Percentiles rank a stretch among this genome's conserved stretches.
Conservation (phyloP, 2,329 filamentous ascomycete species). For the Akanthomyces muscarius region DNA sequence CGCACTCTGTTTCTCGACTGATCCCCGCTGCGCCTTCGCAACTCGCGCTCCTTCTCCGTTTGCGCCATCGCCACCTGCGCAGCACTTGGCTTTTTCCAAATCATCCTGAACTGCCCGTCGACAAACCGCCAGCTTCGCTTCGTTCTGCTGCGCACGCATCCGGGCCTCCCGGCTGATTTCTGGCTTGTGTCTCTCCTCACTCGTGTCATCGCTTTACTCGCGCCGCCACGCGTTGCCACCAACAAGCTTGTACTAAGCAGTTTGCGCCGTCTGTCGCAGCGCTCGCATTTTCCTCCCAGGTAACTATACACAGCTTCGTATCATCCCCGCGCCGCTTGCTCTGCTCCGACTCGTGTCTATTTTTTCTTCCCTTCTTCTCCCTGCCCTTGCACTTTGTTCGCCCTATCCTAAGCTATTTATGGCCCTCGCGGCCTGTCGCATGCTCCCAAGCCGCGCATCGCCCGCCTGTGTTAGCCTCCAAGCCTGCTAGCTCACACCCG, state of each 20-base stretch:
- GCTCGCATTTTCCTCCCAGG: not conserved
- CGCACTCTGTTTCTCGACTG: not conserved
- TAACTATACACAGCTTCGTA: conserved; percentile 10
- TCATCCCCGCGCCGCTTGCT: not conserved
- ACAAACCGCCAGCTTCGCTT: conserved; percentile 1
- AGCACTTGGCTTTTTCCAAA: not conserved
- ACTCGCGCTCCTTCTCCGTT: not conserved
- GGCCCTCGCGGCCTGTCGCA: not conserved
- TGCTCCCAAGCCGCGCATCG: conserved; percentile 1
- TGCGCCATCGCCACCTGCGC: conserved; percentile 4
- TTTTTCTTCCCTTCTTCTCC: not conserved
- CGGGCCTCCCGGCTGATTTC: conserved; percentile 1
- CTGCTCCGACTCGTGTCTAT: not conserved
- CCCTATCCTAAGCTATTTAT: not conserved
- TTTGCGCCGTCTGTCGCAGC: conserved; percentile 10
- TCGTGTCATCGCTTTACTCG: conserved; percentile 3
- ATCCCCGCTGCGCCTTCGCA: conserved; percentile 1
- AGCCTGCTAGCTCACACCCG: conserved; percentile 6
- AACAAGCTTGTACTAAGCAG: conserved; percentile 3
- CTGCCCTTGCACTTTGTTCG: not conserved
- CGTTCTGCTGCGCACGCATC: not conserved
- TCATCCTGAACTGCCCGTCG: not conserved
- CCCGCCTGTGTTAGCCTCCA: conserved; percentile 3
- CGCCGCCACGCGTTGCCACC: conserved; percentile 13
- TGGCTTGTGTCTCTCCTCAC: not conserved